Evolutionary conservation across 2,329 filamentous ascomycete genomes (phyloP), one percentile per base, ranked within the genome.

Genomic region (Trichoderma breve): DNA sequence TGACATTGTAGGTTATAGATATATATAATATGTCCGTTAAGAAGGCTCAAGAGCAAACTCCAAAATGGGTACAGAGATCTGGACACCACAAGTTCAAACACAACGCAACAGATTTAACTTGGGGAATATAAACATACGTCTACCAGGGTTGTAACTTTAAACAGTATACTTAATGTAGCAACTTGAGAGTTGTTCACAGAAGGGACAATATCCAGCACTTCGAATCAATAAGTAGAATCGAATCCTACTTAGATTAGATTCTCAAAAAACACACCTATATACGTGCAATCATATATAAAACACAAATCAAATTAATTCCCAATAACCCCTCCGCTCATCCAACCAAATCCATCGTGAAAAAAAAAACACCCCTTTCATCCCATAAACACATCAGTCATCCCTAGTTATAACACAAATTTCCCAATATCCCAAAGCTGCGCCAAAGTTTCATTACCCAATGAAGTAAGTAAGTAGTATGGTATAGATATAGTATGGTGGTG

Each of bases 351-450:
- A 51, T 21, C 43, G n/a, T 47, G 43, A 47, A 51, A 51, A 51
- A 47, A 12, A 53, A 24, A 51, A 51, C n/a, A 51, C 43, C 9
- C 43, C 43, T 51, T 51, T 12, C 47, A 53, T 53, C 47, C 47
- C 47, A 53, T 24, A 53, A 24, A 53, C 47, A 6, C 47, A 7
- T 53, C 47, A 53, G 21, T 53, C 47, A 53, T 53, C 21, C 47
- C 47, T 53, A 53, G 47, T 53, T 24, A 60, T 34, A 60, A 60
- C 34, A 63, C 51, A 34, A 21, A 30, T 6, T 47, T 53, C 24
- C 53, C 64, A 36, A 21, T 67, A 12, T 15, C 51, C 64, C 39
- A 43, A 67, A 21, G 26, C 64, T 67, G 64, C 64, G 64, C 64
- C 64, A 11, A 57, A 39, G 11, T 58, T 21, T 53, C 6, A 67